These are phyloP conservation scores for Aspergillus oerlinghausenensis DNA, from an alignment of 2,329 filamentous ascomycete genomes.

Conservation along the genomic window DNA sequence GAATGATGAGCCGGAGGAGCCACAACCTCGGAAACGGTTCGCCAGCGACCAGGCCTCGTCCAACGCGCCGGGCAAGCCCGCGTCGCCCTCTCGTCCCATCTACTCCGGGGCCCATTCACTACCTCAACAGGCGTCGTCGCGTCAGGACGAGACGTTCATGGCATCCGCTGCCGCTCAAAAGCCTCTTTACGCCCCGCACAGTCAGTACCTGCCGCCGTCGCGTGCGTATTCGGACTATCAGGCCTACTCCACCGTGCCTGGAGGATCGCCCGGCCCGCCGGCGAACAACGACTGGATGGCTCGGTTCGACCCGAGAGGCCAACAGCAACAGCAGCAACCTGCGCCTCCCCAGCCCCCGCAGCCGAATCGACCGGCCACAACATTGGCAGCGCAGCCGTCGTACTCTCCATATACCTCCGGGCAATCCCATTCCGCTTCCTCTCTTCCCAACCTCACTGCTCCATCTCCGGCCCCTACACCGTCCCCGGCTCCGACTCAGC, in stretches of 20 bases:
- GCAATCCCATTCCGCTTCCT: slow-evolving; percentile 19
- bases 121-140: slow-evolving; percentile 18
- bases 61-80: slow-evolving; percentile 7
- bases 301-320: slow-evolving; percentile 38
- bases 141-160: slow-evolving; percentile 23
- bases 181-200: slow-evolving; percentile 23
- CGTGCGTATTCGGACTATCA: slow-evolving; percentile 32
- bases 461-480: slow-evolving; percentile 35
- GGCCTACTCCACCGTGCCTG: slow-evolving; percentile 24
- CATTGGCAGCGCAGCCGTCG: slow-evolving; percentile 23
- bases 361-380: slow-evolving; percentile 16
- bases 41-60: slow-evolving; percentile 35
- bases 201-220: slow-evolving; percentile 24
- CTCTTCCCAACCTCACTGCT: slow-evolving; percentile 23
- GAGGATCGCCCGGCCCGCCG: slow-evolving; percentile 19
- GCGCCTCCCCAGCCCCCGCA: slow-evolving; percentile 15
- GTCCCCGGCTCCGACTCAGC: slow-evolving; percentile 26
- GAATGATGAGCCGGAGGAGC: slow-evolving; percentile 46
- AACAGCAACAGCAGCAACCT: slow-evolving; percentile 24
- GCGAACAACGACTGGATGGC: slow-evolving; percentile 40
- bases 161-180: slow-evolving; percentile 19
- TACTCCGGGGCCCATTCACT: slow-evolving; percentile 23
- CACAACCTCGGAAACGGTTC: slow-evolving; percentile 42
- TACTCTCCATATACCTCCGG: slow-evolving; percentile 26
- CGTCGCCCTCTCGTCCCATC: slow-evolving; percentile 23